Evolutionary conservation across 2,329 filamentous ascomycete genomes (phyloP), one percentile per base, ranked within the genome.

Genomic region (Cyphellophora europaea): DNA sequence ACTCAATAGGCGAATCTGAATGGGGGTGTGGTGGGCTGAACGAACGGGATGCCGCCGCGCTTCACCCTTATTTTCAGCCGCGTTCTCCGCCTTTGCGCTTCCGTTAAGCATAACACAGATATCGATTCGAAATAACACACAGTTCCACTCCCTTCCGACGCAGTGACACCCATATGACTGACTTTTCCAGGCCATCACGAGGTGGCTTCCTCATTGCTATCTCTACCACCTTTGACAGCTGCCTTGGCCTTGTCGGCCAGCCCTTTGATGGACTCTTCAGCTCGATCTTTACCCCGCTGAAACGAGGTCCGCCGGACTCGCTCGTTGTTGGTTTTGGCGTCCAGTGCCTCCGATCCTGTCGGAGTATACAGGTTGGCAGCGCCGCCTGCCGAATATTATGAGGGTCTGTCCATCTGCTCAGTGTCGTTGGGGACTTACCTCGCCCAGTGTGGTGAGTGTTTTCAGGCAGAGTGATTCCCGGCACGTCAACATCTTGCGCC

Each of bases 401-500:
- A 13, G 11, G 6, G 19, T 17, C 16, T 19, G 21, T 6, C 19
- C 16, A 18, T 18, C 21, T 17, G 13, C n/a, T 25, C n/a, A 16
- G 18, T 11, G 10, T 8, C 6, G 21, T 6, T n/a, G n/a, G n/a
- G n/a, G 33, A 34, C 55, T 38, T 61, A 65, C 61, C 56, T 58
- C 63, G 49, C 38, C 62, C 63, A 5, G 56, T 62, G 38, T 61
- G 58, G 45, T 61, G 56, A 21, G 56, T 53, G 11, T 51, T 53
- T 40, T 63, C 58, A 13, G 61, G 50, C 27, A 63, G 53, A n/a
- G 37, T 41, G 12, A 50, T 42, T 11, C 33, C 41, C 14, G 54
- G 53, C 5, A 76, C 74, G 40, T 79, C 76, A 41, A 95, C 84
- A 51, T 95, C 88, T 59, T 96, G 89, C 27, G 78, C 78, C 36